phyloP scores from a whole-genome alignment of 768 basidiomycete genomes.

The Russula virescens region DNA sequence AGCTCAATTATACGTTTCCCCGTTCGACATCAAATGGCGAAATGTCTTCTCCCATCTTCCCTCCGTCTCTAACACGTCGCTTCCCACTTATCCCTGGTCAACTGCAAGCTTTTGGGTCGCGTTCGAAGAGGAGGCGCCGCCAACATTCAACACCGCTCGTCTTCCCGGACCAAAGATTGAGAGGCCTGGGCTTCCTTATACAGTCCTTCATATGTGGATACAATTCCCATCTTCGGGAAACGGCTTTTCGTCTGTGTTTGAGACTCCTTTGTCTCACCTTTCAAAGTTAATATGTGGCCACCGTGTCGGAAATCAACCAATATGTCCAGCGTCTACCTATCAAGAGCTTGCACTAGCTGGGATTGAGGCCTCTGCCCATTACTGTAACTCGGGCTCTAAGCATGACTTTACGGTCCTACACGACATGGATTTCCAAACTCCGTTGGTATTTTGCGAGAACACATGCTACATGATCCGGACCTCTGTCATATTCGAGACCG shows the following conservation, averaged over 20 bases:
- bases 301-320: conserved; percentile 40
- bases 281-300: conserved; percentile 49
- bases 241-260: conserved; percentile 42
- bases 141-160: not conserved
- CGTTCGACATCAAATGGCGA: conserved; percentile 47
- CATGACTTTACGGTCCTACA: conserved; percentile 39
- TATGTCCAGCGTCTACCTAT: conserved; percentile 66
- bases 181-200: conserved; percentile 31
- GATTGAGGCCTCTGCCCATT: conserved; percentile 34
- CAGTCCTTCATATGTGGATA: conserved; percentile 34
- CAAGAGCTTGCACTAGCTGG: conserved; percentile 50
- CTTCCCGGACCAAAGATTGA: not conserved
- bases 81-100: conserved; percentile 63
- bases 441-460: conserved; percentile 43
- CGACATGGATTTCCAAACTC: conserved; percentile 44
- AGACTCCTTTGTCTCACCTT: conserved; percentile 45
- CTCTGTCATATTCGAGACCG: conserved; percentile 35
- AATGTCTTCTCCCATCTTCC: conserved; percentile 44
- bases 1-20: conserved; percentile 42
- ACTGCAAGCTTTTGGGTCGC: conserved; percentile 52
- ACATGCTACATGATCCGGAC: conserved; percentile 35
- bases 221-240: conserved; percentile 26
- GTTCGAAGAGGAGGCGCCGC: conserved; percentile 33
- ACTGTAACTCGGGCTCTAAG: conserved; percentile 27
- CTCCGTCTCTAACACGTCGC: conserved; percentile 36